phyloP scores from a whole-genome alignment of 2,329 filamentous ascomycete genomes.

The Ceratocystis harringtonii region DNA sequence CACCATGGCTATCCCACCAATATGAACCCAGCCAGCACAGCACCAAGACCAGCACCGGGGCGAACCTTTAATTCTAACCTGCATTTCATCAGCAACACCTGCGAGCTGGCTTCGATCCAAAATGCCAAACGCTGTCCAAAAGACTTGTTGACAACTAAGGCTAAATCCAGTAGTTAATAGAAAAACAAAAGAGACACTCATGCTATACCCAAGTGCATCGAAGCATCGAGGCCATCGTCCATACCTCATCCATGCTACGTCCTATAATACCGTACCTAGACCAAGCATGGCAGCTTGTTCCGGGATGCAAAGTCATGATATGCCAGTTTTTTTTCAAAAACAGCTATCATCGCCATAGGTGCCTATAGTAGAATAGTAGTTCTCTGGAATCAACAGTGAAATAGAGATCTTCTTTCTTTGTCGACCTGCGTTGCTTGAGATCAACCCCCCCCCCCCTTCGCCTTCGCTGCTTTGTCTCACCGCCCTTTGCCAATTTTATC shows the following conservation, averaged over 20 bases:
- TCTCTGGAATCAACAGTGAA: not conserved
- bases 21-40: not conserved
- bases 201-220: not conserved
- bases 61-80: not conserved
- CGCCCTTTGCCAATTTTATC: not conserved
- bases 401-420: not conserved
- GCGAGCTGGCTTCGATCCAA: not conserved
- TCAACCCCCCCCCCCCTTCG: not conserved
- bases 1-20: constrained; percentile 13
- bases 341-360: not conserved
- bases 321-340: no score
- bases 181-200: not conserved
- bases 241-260: not conserved
- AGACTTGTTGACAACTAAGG: not conserved
- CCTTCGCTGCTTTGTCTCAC: not conserved
- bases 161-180: not conserved
- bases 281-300: not conserved
- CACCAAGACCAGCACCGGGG: not conserved
- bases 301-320: not conserved
- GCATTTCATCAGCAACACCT: not conserved
- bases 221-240: not conserved
- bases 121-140: not conserved
- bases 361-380: not conserved
- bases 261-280: not conserved
- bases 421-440: not conserved